A percentile compares a stretch with the other conserved stretches of the same genome.
phyloP scores from a whole-genome alignment of 2,329 filamentous ascomycete genomes.

The Cytospora mali region DNA sequence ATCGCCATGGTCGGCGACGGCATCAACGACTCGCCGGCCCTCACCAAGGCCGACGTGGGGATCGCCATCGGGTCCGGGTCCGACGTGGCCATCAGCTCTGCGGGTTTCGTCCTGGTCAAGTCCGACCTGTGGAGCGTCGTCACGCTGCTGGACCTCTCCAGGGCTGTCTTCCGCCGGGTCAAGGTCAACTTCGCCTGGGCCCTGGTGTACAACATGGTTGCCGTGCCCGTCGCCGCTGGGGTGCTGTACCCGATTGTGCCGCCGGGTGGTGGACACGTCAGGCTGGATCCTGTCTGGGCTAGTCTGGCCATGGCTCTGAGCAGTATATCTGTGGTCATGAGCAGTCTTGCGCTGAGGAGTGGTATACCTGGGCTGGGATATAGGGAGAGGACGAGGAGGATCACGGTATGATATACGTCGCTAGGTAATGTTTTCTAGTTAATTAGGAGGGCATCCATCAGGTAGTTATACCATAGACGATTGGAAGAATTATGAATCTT shows the following conservation, averaged over 20 bases:
- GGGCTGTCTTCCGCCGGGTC: conserved; percentile 74
- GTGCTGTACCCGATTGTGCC: conserved; percentile 66
- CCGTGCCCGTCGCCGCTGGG: conserved; percentile 80
- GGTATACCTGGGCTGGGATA: conserved; percentile 49
- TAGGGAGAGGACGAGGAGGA: conserved; percentile 36
- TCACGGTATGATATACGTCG: not conserved
- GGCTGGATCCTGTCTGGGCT: conserved; percentile 81
- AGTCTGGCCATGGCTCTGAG: conserved; percentile 90
- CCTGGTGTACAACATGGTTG: conserved; percentile 75
- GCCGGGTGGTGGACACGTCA: conserved; percentile 56
- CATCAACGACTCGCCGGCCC: conserved; percentile 84
- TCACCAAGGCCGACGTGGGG: conserved; percentile 78
- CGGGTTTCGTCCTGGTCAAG: conserved; percentile 80
- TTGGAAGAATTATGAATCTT: no score
- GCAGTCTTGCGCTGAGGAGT: conserved; percentile 72
- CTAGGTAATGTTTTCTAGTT: not conserved
- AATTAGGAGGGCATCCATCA: not conserved
- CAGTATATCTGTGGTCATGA: conserved; percentile 84
- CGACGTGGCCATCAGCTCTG: conserved; percentile 80
- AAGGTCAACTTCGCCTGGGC: conserved; percentile 88
- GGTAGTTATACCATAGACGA: not conserved
- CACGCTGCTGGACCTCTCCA: conserved; percentile 71
- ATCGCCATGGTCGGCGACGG: conserved; percentile 89
- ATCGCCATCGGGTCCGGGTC: conserved; percentile 83
- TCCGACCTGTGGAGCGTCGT: conserved; percentile 71